These are phyloP conservation scores for Peribolospora baueri DNA, from an alignment of 768 basidiomycete genomes.

Conservation along the genomic window DNA sequence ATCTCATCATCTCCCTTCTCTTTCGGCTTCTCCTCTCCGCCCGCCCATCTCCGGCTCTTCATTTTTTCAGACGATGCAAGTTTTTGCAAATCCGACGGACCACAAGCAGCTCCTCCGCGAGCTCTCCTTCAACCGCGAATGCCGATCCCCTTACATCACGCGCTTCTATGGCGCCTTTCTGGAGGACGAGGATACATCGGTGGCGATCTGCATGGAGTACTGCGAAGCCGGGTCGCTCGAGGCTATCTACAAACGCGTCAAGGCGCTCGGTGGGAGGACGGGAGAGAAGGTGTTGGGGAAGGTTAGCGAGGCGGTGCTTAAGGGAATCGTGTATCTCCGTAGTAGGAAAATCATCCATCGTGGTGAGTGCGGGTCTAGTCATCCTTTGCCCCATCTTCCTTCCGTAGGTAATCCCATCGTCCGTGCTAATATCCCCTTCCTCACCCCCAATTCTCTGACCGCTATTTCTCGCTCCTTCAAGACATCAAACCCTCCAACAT, in stretches of 20 bases:
- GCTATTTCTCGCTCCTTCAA: slow-evolving; percentile 4
- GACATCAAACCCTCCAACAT: slow-evolving; percentile 29
- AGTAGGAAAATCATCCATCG: slow-evolving; percentile 78
- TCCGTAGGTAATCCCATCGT: neutral
- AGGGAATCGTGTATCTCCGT: slow-evolving; percentile 85
- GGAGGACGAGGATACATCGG: slow-evolving; percentile 36
- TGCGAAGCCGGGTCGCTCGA: slow-evolving; percentile 76
- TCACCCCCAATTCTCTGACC: neutral
- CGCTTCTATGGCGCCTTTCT: slow-evolving; percentile 66
- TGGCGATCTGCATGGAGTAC: slow-evolving; percentile 85
- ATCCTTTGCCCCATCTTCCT: neutral
- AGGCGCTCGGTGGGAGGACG: slow-evolving; percentile 48
- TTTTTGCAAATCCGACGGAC: slow-evolving; percentile 56
- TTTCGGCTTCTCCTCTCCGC: neutral
- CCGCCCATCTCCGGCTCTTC: too few species aligned
- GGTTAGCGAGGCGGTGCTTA: slow-evolving; percentile 76
- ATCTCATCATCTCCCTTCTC: neutral
- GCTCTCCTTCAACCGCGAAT: slow-evolving; percentile 64
- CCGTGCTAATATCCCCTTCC: neutral
- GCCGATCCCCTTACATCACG: slow-evolving; percentile 65
- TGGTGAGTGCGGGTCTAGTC: slow-evolving; percentile 15
- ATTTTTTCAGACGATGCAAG: slow-evolving; percentile 43
- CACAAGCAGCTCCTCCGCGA: slow-evolving; percentile 69
- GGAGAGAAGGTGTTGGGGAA: slow-evolving; percentile 75
- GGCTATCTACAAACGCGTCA: slow-evolving; percentile 59